phyloP scores from a whole-genome alignment of 129 eudicot species.

The Flaveria bidentis region DNA sequence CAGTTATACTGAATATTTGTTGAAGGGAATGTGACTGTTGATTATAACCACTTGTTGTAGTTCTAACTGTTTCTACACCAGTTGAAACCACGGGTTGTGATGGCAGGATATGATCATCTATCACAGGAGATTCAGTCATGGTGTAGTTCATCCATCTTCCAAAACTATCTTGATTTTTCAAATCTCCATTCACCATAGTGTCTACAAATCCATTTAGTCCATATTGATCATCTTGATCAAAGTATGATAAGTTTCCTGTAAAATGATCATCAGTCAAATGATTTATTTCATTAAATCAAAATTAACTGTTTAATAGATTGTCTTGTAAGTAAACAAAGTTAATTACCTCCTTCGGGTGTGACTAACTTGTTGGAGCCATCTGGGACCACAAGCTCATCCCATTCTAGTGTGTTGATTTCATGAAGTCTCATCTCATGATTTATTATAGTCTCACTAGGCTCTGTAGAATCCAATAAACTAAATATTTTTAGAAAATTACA shows the following conservation, averaged over 20 bases:
- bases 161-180: slow-evolving; percentile 65
- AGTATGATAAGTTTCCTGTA: slow-evolving; percentile 45
- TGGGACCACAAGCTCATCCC: slow-evolving; percentile 89
- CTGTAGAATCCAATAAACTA: slow-evolving; percentile 36
- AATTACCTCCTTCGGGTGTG: slow-evolving; percentile 55
- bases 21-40: slow-evolving; percentile 36
- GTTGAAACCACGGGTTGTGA: slow-evolving; percentile 44
- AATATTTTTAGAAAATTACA: not conserved
- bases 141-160: slow-evolving; percentile 75
- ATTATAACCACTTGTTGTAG: slow-evolving; percentile 30
- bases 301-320: slow-evolving; percentile 19
- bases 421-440: slow-evolving; percentile 74
- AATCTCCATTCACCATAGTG: slow-evolving; percentile 37
- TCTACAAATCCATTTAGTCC: slow-evolving; percentile 44
- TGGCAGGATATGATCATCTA: slow-evolving; percentile 41
- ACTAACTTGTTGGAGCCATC: slow-evolving; percentile 48
- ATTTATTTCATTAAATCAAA: not conserved
- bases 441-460: slow-evolving; percentile 45
- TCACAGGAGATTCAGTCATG: slow-evolving; percentile 66
- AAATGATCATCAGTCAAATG: slow-evolving; percentile 3
- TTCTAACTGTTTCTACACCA: slow-evolving; percentile 34
- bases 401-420: slow-evolving; percentile 91
- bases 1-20: slow-evolving; percentile 70
- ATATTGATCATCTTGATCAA: slow-evolving; percentile 45
- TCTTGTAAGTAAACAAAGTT: slow-evolving; percentile 1